Base-by-base conservation (phyloP, 208 protist species). In the Phytomonas francai region DNA sequence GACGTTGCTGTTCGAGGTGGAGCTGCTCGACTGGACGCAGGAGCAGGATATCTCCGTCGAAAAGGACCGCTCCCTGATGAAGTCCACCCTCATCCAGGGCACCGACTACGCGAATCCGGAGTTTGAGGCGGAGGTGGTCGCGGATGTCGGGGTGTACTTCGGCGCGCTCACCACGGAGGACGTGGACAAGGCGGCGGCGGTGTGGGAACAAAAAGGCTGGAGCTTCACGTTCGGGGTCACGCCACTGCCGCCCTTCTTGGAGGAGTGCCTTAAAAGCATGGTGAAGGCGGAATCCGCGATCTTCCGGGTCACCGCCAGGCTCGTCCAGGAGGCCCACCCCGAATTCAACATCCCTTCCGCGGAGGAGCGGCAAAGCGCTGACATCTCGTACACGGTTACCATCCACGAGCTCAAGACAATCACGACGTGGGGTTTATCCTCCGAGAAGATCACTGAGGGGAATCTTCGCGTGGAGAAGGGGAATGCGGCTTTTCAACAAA, bases 1-100 rank as follows among this genome's bases (percentile, higher is more conserved):
- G 8, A 97, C 91, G 42, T 79, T 97, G 49, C 71, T 94, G 16
- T 97, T 97, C 71, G 92, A 97, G 67, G 86, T 97, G 65, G 89
- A 96, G 71, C 76, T 97, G 33, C 83, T 96, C 56, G 69, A 72
- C 51, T 96, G 89, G 88, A 91, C 82, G 30, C 67, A 77, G 39
- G 80, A 89, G 68, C 78, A 84, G 67, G 89, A 95, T 71, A 85
- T 93, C 65, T 92, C 83, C 14, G 56, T 64, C 9, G 49, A 51
- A 6, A 95, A 91, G 76, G 83, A 97, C 68, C 75, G 78, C 65
- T 88, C 87, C 3, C 68, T 94, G 28, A 86, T 95, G 81, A 95
- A 92, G 77, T 73, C 74, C 65, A 54, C 85, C 22, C 72, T 88
- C 32, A 73, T 79, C 32, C 84, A 93, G 29, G 89, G 88, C 45